phyloP scores from a whole-genome alignment of 2,329 filamentous ascomycete species.

The Cordyceps fumosorosea region DNA sequence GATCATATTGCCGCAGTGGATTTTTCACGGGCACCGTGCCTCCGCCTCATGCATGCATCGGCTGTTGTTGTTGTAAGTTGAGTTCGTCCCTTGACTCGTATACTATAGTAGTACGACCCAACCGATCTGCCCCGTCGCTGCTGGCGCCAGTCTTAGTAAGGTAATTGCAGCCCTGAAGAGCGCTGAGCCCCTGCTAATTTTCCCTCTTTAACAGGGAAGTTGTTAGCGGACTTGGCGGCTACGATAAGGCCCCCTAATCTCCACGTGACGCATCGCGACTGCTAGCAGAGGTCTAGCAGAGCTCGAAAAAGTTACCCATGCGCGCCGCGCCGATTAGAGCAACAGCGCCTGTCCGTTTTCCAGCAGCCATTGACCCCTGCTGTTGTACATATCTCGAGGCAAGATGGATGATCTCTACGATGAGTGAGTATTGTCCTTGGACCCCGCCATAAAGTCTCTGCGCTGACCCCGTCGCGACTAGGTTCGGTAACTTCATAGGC shows the following conservation, averaged over 20 bases:
- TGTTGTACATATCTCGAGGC: constrained; percentile 14
- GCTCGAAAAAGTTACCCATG: constrained; percentile 18
- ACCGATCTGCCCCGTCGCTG: neutral
- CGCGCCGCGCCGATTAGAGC: neutral
- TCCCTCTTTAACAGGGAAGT: neutral
- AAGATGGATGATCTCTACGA: constrained; percentile 94
- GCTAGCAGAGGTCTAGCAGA: neutral
- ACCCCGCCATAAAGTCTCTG: neutral
- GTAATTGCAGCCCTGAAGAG: neutral
- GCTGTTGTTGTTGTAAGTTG: neutral
- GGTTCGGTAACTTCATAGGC: constrained; percentile 97
- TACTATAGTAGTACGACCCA: neutral
- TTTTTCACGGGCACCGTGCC: neutral
- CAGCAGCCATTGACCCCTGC: constrained; percentile 18
- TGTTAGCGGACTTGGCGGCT: neutral
- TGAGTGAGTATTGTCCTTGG: constrained; percentile 52
- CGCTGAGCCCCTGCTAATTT: neutral
- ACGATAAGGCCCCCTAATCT: neutral
- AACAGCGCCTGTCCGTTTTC: constrained; percentile 11
- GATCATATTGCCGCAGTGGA: neutral
- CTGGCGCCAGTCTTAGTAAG: neutral
- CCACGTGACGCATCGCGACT: constrained; percentile 7
- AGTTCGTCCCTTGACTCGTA: neutral
- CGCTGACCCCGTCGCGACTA: constrained; percentile 28
- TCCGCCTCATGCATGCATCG: neutral